Percentiles rank a stretch among this genome's conserved stretches.
Conservation (phyloP, 495 filamentous ascomycete genomes). For the Aspergillus nanangensis region DNA sequence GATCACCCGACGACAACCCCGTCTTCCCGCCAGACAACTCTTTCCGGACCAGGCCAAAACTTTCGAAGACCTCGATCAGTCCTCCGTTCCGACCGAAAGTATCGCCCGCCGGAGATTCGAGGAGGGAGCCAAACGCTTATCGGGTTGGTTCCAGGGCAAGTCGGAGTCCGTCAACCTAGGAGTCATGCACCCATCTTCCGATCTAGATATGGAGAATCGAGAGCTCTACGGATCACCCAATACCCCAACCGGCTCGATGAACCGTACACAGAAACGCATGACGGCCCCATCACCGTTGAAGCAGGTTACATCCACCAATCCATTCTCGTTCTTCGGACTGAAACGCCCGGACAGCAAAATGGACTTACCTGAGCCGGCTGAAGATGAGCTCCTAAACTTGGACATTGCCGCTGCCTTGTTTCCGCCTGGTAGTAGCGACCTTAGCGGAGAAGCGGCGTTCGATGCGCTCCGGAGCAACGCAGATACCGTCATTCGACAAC, state of each 20-base stretch:
- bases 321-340: conserved; percentile 37
- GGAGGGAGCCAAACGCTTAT: conserved; percentile 36
- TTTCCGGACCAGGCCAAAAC: conserved; percentile 19
- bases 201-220: conserved; percentile 11
- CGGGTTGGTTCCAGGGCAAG: conserved; percentile 50
- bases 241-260: conserved; percentile 15
- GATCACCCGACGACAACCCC: conserved; percentile 24
- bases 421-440: conserved; percentile 44
- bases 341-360: conserved; percentile 24
- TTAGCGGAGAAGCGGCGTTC: conserved; percentile 62
- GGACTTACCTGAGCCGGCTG: conserved; percentile 29
- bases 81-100: conserved; percentile 24
- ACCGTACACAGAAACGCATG: conserved; percentile 30
- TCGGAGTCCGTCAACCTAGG: conserved; percentile 43
- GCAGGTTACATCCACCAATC: conserved; percentile 26
- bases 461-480: conserved; percentile 68
- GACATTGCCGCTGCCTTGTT: conserved; percentile 63
- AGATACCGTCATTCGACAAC: conserved; percentile 53
- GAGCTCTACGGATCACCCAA: conserved; percentile 14
- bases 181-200: conserved; percentile 17
- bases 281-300: conserved; percentile 28
- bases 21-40: conserved; percentile 14
- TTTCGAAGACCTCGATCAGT: conserved; percentile 17
- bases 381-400: conserved; percentile 62
- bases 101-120: conserved; percentile 38